Conservation (phyloP, 2,329 filamentous ascomycete genomes). For the Penicillium sp. region DNA sequence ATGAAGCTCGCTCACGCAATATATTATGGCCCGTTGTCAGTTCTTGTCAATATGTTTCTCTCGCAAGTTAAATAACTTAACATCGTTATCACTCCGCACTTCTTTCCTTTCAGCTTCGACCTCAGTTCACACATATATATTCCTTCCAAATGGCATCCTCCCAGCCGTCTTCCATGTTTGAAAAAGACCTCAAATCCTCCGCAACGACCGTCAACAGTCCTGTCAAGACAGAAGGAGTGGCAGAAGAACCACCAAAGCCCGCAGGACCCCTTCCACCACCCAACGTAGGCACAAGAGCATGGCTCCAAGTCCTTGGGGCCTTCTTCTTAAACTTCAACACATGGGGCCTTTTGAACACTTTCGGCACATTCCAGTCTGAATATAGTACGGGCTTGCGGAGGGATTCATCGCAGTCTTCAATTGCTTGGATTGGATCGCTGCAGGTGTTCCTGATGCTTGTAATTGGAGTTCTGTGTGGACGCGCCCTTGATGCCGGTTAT, state of each 20-base stretch:
- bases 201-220: neutral
- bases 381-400: slow-evolving; percentile 41
- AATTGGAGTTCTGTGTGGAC: slow-evolving; percentile 48
- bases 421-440: slow-evolving; percentile 53
- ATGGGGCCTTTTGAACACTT: slow-evolving; percentile 42
- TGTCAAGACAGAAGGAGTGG: neutral
- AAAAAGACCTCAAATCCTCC: neutral
- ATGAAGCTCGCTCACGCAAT: neutral
- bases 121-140: neutral
- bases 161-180: neutral
- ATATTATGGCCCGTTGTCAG: neutral
- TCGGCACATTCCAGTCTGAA: slow-evolving; percentile 53
- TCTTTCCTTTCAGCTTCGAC: neutral
- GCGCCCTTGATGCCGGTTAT: slow-evolving; percentile 50
- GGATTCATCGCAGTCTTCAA: slow-evolving; percentile 38
- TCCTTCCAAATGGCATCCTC: neutral
- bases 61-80: neutral
- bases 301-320: slow-evolving; percentile 38
- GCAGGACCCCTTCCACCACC: slow-evolving; percentile 17
- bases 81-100: too few species aligned
- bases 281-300: slow-evolving; percentile 34
- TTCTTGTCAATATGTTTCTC: neutral
- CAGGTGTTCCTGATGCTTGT: slow-evolving; percentile 54
- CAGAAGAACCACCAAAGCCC: neutral
- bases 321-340: slow-evolving; percentile 41